A percentile compares a stretch with the other conserved stretches of the same genome.
Conservation (phyloP, 768 basidiomycete species). For the Cantharellus anzutake region DNA sequence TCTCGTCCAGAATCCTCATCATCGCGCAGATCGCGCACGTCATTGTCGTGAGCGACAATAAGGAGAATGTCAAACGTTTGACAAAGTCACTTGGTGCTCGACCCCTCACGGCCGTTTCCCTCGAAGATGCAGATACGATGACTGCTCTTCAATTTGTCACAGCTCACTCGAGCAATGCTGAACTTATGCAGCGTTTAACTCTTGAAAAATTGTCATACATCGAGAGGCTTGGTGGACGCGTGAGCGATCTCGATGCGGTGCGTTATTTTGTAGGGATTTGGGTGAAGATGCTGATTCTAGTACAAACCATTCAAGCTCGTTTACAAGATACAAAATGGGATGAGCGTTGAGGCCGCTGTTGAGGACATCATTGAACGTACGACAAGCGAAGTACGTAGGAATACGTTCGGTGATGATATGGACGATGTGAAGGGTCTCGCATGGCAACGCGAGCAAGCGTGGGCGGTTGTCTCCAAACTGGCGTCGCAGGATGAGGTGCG, state of each 20-base stretch:
- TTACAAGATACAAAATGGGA: conserved; percentile 64
- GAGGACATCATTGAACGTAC: conserved; percentile 74
- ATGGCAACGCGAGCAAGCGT: conserved; percentile 80
- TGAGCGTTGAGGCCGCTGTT: conserved; percentile 57
- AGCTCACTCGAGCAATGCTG: conserved; percentile 48
- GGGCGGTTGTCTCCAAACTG: conserved; percentile 60
- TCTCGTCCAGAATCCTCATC: background rate
- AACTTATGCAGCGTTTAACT: conserved; percentile 27
- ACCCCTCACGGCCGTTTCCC: conserved; percentile 55
- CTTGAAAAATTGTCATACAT: conserved; percentile 37
- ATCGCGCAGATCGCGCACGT: conserved; percentile 64
- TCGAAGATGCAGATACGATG: conserved; percentile 69
- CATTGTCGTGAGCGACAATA: conserved; percentile 74
- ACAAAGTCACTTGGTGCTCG: conserved; percentile 72
- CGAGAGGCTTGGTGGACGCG: conserved; percentile 69
- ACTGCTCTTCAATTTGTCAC: conserved; percentile 69
- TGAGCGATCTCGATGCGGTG: conserved; percentile 75
- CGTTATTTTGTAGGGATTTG: conserved; percentile 13
- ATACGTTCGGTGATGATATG: conserved; percentile 78
- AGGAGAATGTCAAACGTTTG: conserved; percentile 69
- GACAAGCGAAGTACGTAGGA: conserved; percentile 71
- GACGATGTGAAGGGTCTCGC: conserved; percentile 69
- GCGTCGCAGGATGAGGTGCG: conserved; percentile 40
- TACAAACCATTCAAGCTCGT: conserved; percentile 33
- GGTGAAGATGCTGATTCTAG: background rate